Evolutionary conservation across 108 stramenopile genomes (phyloP).

Genomic region (Discostella pseudostelligera): DNA sequence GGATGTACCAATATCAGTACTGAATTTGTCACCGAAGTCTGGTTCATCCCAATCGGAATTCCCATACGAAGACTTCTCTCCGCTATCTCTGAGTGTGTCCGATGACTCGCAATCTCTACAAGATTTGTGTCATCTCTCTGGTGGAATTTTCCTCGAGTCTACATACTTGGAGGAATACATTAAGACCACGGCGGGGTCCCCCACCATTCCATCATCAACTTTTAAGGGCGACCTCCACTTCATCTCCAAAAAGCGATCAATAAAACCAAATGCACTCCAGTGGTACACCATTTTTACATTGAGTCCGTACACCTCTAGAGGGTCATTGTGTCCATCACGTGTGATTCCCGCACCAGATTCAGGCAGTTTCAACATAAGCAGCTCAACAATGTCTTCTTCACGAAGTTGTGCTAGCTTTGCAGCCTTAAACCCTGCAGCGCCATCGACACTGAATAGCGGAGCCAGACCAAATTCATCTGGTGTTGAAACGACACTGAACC

Average conservation of each 20-base stretch:
- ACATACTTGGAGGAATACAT: slow-evolving; percentile 49
- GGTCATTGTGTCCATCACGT: slow-evolving; percentile 17
- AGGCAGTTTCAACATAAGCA: slow-evolving; percentile 1
- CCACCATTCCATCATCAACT: slow-evolving; percentile 27
- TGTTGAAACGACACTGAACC: slow-evolving; percentile 8
- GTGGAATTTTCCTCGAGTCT: slow-evolving; percentile 65
- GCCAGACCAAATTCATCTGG: no score
- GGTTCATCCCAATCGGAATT: slow-evolving; percentile 10
- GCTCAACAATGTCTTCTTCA: slow-evolving; percentile 8
- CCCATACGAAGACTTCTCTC: slow-evolving; percentile 1
- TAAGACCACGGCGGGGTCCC: slow-evolving; percentile 43
- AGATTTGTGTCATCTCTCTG: slow-evolving; percentile 53
- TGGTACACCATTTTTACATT: slow-evolving; percentile 69
- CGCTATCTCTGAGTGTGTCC: slow-evolving; percentile 60
- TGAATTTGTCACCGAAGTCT: slow-evolving; percentile 56
- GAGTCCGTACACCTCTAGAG: slow-evolving; percentile 63
- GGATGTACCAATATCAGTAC: slow-evolving; percentile 66
- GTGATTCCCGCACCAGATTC: slow-evolving; percentile 8
- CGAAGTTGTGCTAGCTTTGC: slow-evolving; percentile 1
- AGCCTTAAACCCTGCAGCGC: neutral
- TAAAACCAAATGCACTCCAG: slow-evolving; percentile 76
- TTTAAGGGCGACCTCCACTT: slow-evolving; percentile 46
- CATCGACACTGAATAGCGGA: no score
- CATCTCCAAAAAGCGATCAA: slow-evolving; percentile 53
- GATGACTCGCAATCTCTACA: slow-evolving; percentile 64